Conservation (phyloP, 441 rosid species). For the Bocquillonia castaneifolia region DNA sequence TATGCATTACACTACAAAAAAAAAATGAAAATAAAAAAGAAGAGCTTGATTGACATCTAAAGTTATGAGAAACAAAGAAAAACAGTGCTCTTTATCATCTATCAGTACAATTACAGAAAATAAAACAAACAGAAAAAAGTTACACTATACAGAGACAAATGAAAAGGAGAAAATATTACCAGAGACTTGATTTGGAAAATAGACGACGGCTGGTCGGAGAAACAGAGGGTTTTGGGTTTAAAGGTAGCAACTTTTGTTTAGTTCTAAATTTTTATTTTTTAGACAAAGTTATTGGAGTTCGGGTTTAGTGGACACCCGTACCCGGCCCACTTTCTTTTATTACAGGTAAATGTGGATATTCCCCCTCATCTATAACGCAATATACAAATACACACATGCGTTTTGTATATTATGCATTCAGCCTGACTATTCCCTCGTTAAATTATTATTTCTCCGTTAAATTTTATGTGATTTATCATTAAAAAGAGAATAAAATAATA, state of each 20-base stretch:
- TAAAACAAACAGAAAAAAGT: not conserved
- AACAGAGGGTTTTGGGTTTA: slow-evolving; percentile 16
- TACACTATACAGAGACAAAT: not conserved
- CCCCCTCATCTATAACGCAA: too few relatives aligned
- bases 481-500: too few relatives aligned
- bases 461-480: too few relatives aligned
- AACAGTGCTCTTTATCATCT: not conserved
- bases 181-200: too few relatives aligned
- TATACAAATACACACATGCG: too few relatives aligned
- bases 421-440: too few relatives aligned
- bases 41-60: not conserved
- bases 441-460: too few relatives aligned
- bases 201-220: not conserved
- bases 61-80: not conserved
- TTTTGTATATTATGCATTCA: too few relatives aligned
- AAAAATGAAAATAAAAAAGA: not conserved
- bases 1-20: not conserved
- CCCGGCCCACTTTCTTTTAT: not conserved
- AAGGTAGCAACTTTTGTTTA: too few relatives aligned
- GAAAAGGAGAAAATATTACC: not conserved
- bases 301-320: slow-evolving; percentile 6
- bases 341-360: too few relatives aligned
- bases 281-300: not conserved
- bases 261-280: not conserved
- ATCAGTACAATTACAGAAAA: not conserved